Evolutionary conservation across 257 asterid species (phyloP).

Genomic region (Misopates orontium): DNA sequence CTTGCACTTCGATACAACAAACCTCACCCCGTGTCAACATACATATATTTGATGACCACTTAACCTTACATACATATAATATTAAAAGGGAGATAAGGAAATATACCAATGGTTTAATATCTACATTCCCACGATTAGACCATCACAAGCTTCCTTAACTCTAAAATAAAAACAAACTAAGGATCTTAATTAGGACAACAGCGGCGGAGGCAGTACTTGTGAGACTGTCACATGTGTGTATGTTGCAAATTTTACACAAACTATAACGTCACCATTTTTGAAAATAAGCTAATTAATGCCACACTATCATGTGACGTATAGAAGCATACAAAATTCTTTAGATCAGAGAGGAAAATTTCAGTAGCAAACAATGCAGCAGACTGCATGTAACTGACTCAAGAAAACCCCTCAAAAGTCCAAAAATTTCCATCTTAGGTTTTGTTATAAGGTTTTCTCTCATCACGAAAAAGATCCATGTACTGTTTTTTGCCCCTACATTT

Average conservation of each 20-base stretch:
- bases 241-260: too few relatives aligned
- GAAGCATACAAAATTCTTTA: too few relatives aligned
- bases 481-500: not conserved
- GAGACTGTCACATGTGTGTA: conserved; percentile 16
- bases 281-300: too few relatives aligned
- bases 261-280: too few relatives aligned
- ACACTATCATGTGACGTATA: not conserved
- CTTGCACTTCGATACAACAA: conserved; percentile 38
- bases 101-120: conserved; percentile 29
- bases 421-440: conserved; percentile 43
- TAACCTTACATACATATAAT: conserved; percentile 15
- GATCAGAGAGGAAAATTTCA: not conserved
- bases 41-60: conserved; percentile 22
- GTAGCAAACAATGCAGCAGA: not conserved
- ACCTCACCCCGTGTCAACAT: conserved; percentile 26
- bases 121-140: conserved; percentile 32
- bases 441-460: conserved; percentile 31
- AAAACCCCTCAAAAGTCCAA: conserved; percentile 27
- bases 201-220: not conserved
- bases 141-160: conserved; percentile 28
- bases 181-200: conserved; percentile 3
- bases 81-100: conserved; percentile 15
- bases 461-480: conserved; percentile 60
- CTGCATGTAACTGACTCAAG: conserved; percentile 24
- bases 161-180: not conserved